Evolutionary conservation across 2,329 filamentous ascomycete species (phyloP), one percentile per base, ranked within the genome.

Genomic region (Calonectria hawksworthii): DNA sequence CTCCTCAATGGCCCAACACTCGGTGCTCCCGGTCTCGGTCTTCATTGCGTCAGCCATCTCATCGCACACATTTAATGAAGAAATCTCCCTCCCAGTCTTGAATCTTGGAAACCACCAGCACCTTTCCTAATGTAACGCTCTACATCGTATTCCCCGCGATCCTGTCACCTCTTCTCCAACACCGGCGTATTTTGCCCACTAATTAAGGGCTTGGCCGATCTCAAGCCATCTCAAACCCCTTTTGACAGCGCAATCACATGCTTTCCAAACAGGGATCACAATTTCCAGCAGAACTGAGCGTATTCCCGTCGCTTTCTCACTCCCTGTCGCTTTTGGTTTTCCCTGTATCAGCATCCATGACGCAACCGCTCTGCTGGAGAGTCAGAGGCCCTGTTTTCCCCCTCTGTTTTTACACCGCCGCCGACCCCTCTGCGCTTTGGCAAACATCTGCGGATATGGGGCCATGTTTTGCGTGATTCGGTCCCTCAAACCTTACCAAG

Each of bases 331-430:
- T 23, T 59, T 59, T 44, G 21, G 30, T 30, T n/a, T 54, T 50
- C 56, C 61, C 16, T 71, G 70, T 38, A 65, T 59, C 54, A n/a
- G 68, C 61, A 32, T 74, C 65, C 72, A 81, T 80, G 79, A 80
- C 79, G 79, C 79, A 80, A 79, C 72, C 59, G 26, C 18, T 65
- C 59, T 72, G 77, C 52, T 64, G 66, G 34, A 23, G 23, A 32
- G 38, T n/a, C 21, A 54, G 18, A 56, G 38, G 47, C 38, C 44
- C 36, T 69, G 36, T 26, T 44, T 70, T 38, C 18, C 34, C 26
- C 28, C 71, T 26, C 52, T 59, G 41, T 67, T 64, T 70, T 75
- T 70, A 70, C 70, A 74, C 75, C 70, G 74, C 74, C 59, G 71
- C 65, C 30, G 34, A 67, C 66, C 47, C 41, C 21, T 47, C 44